These are phyloP conservation scores for Gymnopilus junonius DNA, from an alignment of 768 basidiomycete species.

Conservation along the genomic window DNA sequence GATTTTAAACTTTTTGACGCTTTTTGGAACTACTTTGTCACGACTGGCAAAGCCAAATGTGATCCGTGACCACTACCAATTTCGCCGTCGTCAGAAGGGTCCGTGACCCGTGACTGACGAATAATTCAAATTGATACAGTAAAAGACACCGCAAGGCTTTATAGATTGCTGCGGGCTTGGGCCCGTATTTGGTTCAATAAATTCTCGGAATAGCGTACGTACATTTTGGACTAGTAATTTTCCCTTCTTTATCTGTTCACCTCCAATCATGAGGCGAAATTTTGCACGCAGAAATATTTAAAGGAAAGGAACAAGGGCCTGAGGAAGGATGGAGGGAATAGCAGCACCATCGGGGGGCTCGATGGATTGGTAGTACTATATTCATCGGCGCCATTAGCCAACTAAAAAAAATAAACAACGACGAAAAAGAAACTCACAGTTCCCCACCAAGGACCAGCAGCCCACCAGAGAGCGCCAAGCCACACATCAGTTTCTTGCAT, in stretches of 20 bases:
- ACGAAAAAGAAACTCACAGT: slow-evolving; percentile 39
- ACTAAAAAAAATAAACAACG: not conserved
- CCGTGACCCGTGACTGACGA: too few species aligned
- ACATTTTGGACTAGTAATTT: not conserved
- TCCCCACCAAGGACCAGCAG: slow-evolving; percentile 68
- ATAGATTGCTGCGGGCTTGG: too few species aligned
- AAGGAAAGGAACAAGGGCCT: slow-evolving; percentile 59
- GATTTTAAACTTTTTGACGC: too few species aligned
- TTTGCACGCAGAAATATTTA: slow-evolving; percentile 29
- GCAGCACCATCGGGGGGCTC: slow-evolving; percentile 63
- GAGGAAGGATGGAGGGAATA: slow-evolving; percentile 57
- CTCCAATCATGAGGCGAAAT: not conserved
- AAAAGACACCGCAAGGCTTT: too few species aligned
- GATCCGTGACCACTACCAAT: too few species aligned
- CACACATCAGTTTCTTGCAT: slow-evolving; percentile 66
- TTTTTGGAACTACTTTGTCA: too few species aligned
- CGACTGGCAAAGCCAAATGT: too few species aligned
- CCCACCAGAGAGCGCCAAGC: slow-evolving; percentile 61
- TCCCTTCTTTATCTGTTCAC: not conserved
- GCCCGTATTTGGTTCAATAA: too few species aligned
- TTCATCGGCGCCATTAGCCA: slow-evolving; percentile 3
- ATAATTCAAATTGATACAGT: not conserved
- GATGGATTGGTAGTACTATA: slow-evolving; percentile 60
- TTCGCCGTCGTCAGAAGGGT: too few species aligned
- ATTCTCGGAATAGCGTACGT: not conserved